Evolutionary conservation across 352 stramenopile species (phyloP).

Genomic region (Elongisporangium undulatum): DNA sequence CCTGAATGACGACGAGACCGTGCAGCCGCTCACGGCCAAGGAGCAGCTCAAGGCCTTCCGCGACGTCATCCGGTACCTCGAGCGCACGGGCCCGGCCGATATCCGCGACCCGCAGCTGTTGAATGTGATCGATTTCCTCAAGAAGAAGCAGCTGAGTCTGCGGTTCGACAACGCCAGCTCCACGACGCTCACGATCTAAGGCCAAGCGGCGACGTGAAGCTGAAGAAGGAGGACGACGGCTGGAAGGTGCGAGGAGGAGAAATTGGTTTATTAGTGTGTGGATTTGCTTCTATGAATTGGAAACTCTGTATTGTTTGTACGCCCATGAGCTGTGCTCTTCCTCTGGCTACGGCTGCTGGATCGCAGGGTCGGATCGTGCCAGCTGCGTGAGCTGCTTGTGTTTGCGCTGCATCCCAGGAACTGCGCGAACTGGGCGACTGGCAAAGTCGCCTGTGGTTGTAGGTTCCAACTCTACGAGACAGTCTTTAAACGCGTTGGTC

Average conservation of each 20-base stretch:
- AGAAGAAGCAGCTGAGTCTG: slow-evolving; percentile 87
- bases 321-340: too few species aligned
- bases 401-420: slow-evolving; percentile 1
- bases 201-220: not conserved
- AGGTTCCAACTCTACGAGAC: slow-evolving; percentile 5
- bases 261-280: not conserved
- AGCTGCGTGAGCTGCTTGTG: not conserved
- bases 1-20: slow-evolving; percentile 27
- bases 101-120: slow-evolving; percentile 64
- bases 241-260: not conserved
- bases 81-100: slow-evolving; percentile 65
- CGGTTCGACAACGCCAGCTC: slow-evolving; percentile 85
- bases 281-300: not conserved
- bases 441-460: not conserved
- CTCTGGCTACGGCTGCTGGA: not conserved
- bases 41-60: slow-evolving; percentile 85
- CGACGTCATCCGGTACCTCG: slow-evolving; percentile 82
- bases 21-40: slow-evolving; percentile 53
- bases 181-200: slow-evolving; percentile 78
- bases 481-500: slow-evolving; percentile 40
- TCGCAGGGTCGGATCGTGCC: not conserved
- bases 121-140: slow-evolving; percentile 80
- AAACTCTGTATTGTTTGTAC: not conserved
- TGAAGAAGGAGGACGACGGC: not conserved
- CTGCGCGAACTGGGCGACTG: not conserved